These are phyloP conservation scores for Arthrobotrys sinensis DNA, from an alignment of 2,329 filamentous ascomycete genomes.

Conservation along the genomic window DNA sequence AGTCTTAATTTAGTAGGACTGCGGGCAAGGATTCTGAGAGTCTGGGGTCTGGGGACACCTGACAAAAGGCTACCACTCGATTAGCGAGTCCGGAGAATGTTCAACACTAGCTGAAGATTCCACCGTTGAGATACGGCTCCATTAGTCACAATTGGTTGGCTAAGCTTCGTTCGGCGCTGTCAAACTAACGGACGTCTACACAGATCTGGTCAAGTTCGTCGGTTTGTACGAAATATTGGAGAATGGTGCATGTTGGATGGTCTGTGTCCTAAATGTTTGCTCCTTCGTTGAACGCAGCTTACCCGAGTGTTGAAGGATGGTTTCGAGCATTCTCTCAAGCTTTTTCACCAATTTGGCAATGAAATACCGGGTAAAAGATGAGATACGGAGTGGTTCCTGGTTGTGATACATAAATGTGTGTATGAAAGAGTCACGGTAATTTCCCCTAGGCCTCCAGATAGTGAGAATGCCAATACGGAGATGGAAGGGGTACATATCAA, in stretches of 20 bases:
- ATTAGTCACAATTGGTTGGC: not conserved
- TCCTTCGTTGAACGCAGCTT: not conserved
- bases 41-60: too few species aligned
- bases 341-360: not conserved
- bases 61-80: too few species aligned
- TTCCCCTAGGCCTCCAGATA: not conserved
- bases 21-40: too few species aligned
- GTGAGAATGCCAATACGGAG: not conserved
- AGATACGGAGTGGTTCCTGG: too few species aligned
- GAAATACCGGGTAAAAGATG: not conserved
- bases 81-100: too few species aligned
- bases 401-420: too few species aligned
- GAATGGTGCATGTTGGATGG: not conserved
- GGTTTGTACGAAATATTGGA: not conserved
- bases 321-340: not conserved
- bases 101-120: not conserved
- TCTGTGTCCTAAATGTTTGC: not conserved
- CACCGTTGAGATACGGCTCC: not conserved
- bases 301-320: not conserved
- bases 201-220: not conserved
- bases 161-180: slow-evolving; percentile 2
- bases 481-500: not conserved
- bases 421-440: not conserved
- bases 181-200: not conserved
- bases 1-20: too few species aligned